Percentiles rank a stretch among this genome's conserved stretches.
Conservation (phyloP, 768 basidiomycete genomes). For the Tylopilus sp. region DNA sequence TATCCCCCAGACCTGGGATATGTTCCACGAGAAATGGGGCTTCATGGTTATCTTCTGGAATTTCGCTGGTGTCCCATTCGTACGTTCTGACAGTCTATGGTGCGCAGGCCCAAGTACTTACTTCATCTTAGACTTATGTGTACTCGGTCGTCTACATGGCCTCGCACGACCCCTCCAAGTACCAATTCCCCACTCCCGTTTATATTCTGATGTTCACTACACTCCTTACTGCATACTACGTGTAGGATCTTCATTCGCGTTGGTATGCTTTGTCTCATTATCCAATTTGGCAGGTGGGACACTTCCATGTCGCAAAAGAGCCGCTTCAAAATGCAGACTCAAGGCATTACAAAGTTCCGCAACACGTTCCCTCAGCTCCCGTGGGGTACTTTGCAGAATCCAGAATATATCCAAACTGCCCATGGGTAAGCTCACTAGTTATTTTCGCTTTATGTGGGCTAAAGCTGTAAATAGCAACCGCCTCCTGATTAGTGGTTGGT, state of each 20-base stretch:
- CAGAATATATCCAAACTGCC: conserved; percentile 87
- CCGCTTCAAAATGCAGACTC: conserved; percentile 95
- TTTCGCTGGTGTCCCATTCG: conserved; percentile 89
- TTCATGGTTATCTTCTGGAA: conserved; percentile 99
- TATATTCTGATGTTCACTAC: conserved; percentile 73
- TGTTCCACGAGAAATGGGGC: conserved; percentile 99
- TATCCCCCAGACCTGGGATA: conserved; percentile 98
- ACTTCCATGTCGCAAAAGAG: conserved; percentile 96
- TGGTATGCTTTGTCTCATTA: background rate
- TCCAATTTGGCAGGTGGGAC: conserved; percentile 65
- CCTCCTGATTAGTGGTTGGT: conserved; percentile 90
- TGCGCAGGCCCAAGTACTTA: background rate
- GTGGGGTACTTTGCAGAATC: conserved; percentile 76
- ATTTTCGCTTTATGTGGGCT: conserved; percentile 2
- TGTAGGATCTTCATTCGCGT: conserved; percentile 47
- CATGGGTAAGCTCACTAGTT: conserved; percentile 61
- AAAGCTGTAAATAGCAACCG: conserved; percentile 59
- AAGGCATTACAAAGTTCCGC: conserved; percentile 81
- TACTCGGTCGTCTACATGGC: conserved; percentile 99
- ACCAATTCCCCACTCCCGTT: conserved; percentile 76
- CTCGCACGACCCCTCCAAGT: conserved; percentile 83
- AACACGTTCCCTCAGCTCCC: conserved; percentile 95
- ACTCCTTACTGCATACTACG: conserved; percentile 79
- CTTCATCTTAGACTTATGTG: conserved; percentile 70
- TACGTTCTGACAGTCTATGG: conserved; percentile 37